These are phyloP conservation scores for Piper longum DNA, from an alignment of 164 flowering plant genomes.

Conservation along the genomic window DNA sequence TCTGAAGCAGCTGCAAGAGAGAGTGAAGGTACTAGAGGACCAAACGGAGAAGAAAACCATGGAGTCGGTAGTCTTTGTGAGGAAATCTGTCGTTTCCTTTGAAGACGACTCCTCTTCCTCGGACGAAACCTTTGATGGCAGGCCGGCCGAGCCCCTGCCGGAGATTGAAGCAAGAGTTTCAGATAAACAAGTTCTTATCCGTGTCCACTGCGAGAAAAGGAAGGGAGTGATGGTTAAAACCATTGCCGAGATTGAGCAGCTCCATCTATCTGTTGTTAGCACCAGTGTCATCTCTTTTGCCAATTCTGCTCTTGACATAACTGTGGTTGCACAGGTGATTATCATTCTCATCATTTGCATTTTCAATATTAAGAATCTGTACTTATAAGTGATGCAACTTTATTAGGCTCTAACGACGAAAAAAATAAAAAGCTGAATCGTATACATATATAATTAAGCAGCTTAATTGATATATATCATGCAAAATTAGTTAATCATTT, in stretches of 20 bases:
- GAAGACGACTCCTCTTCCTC: conserved; percentile 33
- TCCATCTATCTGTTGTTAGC: conserved; percentile 40
- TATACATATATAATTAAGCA: neutral
- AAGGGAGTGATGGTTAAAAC: conserved; percentile 48
- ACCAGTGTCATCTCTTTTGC: conserved; percentile 55
- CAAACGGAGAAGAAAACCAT: conserved; percentile 36
- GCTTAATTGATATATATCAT: too few species aligned
- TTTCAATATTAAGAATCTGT: too few species aligned
- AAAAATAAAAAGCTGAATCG: neutral
- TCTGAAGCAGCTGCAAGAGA: conserved; percentile 73
- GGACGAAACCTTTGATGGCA: conserved; percentile 18
- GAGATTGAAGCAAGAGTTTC: conserved; percentile 78
- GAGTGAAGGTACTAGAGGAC: conserved; percentile 64
- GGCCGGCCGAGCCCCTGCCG: conserved; percentile 36
- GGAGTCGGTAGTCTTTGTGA: conserved; percentile 60
- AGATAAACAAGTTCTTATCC: conserved; percentile 50
- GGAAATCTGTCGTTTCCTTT: conserved; percentile 31
- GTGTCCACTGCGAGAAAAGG: conserved; percentile 64
- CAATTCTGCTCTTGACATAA: conserved; percentile 42
- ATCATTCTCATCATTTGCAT: too few species aligned
- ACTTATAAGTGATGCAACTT: too few species aligned
- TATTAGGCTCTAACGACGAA: too few species aligned
- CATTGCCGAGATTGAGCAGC: conserved; percentile 48
- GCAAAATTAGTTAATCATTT: too few species aligned
- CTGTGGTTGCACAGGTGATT: conserved; percentile 63